Evolutionary conservation across 306 rosid species (phyloP).

Genomic region (Neltuma alba): DNA sequence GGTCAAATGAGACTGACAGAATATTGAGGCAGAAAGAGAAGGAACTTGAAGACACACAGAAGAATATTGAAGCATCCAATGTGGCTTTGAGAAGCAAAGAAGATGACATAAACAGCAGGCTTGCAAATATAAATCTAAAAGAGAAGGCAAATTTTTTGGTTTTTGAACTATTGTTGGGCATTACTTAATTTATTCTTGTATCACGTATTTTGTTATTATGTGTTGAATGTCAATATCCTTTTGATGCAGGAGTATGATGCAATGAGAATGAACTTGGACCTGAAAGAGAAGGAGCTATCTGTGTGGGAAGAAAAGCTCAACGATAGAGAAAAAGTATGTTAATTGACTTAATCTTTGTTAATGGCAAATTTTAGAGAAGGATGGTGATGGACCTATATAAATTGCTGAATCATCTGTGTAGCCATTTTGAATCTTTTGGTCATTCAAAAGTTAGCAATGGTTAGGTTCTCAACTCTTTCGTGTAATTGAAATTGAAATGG

Average conservation of each 20-base stretch:
- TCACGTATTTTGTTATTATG: constrained; percentile 27
- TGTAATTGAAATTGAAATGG: constrained; percentile 13
- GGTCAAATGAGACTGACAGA: constrained; percentile 81
- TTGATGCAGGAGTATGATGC: constrained; percentile 72
- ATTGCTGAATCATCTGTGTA: background rate
- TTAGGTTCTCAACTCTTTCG: background rate
- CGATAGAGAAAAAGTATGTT: constrained; percentile 76
- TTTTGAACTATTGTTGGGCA: constrained; percentile 17
- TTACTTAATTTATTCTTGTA: background rate
- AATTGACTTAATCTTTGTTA: constrained; percentile 20
- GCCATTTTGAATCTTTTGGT: constrained; percentile 10
- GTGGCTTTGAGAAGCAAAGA: constrained; percentile 69
- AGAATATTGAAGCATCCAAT: constrained; percentile 73
- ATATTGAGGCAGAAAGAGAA: constrained; percentile 78
- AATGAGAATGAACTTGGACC: constrained; percentile 55
- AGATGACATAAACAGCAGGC: constrained; percentile 74
- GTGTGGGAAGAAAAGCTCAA: constrained; percentile 71
- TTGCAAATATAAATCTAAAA: constrained; percentile 63
- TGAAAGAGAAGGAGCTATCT: constrained; percentile 77
- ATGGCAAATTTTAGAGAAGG: constrained; percentile 5
- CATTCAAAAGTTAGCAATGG: constrained; percentile 1
- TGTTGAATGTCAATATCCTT: constrained; percentile 12
- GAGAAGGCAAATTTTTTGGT: constrained; percentile 66
- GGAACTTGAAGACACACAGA: constrained; percentile 82
- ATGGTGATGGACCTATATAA: background rate